A percentile compares a stretch with the other conserved stretches of the same genome.
These are phyloP conservation scores for Xylaria grammica DNA, from an alignment of 495 filamentous ascomycete genomes.

Conservation along the genomic window DNA sequence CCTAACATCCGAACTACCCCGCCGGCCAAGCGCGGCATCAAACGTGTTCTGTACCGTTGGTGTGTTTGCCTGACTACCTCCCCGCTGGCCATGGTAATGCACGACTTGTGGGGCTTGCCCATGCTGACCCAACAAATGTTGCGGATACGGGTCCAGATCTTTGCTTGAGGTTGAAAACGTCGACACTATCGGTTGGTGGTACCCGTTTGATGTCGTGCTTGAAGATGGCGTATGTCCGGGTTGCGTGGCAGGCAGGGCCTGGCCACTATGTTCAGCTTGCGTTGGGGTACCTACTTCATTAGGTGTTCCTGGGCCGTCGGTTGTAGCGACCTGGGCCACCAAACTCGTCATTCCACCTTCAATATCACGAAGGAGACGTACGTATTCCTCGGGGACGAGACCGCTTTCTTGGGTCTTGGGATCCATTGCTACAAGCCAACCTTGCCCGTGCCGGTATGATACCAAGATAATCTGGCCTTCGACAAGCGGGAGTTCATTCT, in stretches of 20 bases:
- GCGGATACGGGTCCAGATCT: slow-evolving; percentile 73
- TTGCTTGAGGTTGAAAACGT: slow-evolving; percentile 79
- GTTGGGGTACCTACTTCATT: slow-evolving; percentile 61
- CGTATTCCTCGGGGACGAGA: slow-evolving; percentile 95
- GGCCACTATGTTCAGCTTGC: slow-evolving; percentile 54
- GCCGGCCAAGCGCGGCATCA: slow-evolving; percentile 40
- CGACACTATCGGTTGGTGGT: slow-evolving; percentile 70
- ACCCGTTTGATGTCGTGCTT: slow-evolving; percentile 54
- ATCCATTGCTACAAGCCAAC: slow-evolving; percentile 96
- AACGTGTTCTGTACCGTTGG: slow-evolving; percentile 55
- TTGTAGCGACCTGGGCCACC: slow-evolving; percentile 44
- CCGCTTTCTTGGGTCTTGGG: slow-evolving; percentile 86
- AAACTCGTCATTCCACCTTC: slow-evolving; percentile 67
- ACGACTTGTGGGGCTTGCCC: slow-evolving; percentile 67
- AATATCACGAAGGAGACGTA: slow-evolving; percentile 89
- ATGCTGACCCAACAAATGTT: slow-evolving; percentile 63
- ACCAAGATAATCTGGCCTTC: slow-evolving; percentile 98
- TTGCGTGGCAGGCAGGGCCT: slow-evolving; percentile 28
- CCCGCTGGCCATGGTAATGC: slow-evolving; percentile 64
- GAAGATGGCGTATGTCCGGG: slow-evolving; percentile 41
- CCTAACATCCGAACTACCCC: slow-evolving; percentile 47
- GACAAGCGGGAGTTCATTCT: slow-evolving; percentile 89
- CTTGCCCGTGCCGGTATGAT: slow-evolving; percentile 92
- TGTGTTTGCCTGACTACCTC: slow-evolving; percentile 65
- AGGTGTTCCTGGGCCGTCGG: slow-evolving; percentile 49